Base-by-base conservation (phyloP, 768 basidiomycete genomes). In the Filobasidium floriforme region DNA sequence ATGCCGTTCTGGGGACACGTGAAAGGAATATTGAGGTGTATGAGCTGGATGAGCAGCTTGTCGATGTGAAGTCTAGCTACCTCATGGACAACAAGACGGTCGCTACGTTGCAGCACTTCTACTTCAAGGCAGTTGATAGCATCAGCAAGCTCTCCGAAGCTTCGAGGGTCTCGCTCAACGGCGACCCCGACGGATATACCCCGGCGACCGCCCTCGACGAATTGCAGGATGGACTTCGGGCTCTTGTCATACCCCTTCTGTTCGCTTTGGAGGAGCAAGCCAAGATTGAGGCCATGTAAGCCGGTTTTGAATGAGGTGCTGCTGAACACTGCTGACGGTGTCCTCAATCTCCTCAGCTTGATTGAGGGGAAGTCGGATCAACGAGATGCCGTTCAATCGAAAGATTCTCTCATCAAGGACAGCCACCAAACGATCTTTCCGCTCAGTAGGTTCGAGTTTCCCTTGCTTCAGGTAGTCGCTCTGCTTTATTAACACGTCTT, bases 221-320 rank as follows among this genome's bases (percentile, higher is more conserved):
- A 49, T 57, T 57, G 54, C 22, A 57, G 26, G 22, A 24, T 6
- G 54, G 5, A 57, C 22, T 57, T 7, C 15, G 29, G n/a, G 29
- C 22, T 26, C 54, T 57, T 14, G 54, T 24, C 14, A 24, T 57
- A 15, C 54, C 54, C 6, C 24, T 57, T 24, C 54, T 57, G 15
- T 57, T 57, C n/a, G 54, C 54, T 22, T 28, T 57, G 54, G 54
- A 57, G 26, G 54, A 57, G 29, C 54, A 57, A 32, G 54, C 54
- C 4, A 57, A 32, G 19, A 5, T 57, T 2, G 54, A 57, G 24
- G 46, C 46, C 15, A 18, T 22, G 46, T 49, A 49, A 15, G 32
- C 32, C 32, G 32, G 46, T 14, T 12, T 14, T 4, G 12, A 15
- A 6, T 22, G 46, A 15, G 46, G 22, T 5, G 46, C 22, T 49